Percentiles rank a stretch among this genome's conserved stretches.
phyloP scores from a whole-genome alignment of 2,329 filamentous ascomycete genomes.

The Colletotrichum siamense region DNA sequence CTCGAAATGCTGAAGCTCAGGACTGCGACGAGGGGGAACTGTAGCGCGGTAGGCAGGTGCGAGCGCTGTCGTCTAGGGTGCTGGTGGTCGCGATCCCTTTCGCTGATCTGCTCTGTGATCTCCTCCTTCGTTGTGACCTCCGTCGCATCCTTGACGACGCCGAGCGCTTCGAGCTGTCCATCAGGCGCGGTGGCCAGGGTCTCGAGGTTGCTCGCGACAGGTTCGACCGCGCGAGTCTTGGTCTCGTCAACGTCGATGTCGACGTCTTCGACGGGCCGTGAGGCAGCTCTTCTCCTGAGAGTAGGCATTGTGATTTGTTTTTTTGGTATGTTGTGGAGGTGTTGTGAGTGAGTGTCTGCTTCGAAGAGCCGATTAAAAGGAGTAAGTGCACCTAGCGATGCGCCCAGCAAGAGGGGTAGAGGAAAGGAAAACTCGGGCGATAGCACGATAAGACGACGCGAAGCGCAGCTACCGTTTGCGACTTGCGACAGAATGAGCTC shows the following conservation, averaged over 20 bases:
- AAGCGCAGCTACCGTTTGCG: slow-evolving; percentile 9
- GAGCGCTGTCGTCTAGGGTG: slow-evolving; percentile 24
- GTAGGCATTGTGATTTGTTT: slow-evolving; percentile 13
- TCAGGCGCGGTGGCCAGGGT: slow-evolving; percentile 13
- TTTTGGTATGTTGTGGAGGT: neutral
- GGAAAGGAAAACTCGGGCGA: neutral
- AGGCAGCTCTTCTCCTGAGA: slow-evolving; percentile 13
- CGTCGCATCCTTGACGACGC: slow-evolving; percentile 21
- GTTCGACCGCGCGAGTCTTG: slow-evolving; percentile 18
- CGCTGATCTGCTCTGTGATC: slow-evolving; percentile 3
- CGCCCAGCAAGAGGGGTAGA: slow-evolving; percentile 1
- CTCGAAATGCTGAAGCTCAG: slow-evolving; percentile 68
- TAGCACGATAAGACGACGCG: neutral
- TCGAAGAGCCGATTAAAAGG: neutral
- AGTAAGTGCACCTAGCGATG: neutral
- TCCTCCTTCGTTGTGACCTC: slow-evolving; percentile 1
- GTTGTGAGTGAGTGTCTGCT: neutral
- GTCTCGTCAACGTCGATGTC: slow-evolving; percentile 16
- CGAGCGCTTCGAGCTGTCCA: slow-evolving; percentile 19
- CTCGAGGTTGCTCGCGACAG: slow-evolving; percentile 21
- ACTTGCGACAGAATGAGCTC: slow-evolving; percentile 16
- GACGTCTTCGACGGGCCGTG: neutral
- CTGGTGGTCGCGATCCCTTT: slow-evolving; percentile 13
- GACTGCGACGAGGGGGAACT: slow-evolving; percentile 58
- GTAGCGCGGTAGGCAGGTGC: slow-evolving; percentile 48